phyloP scores from a whole-genome alignment of 352 stramenopile genomes.

The Pythium folliculosum region DNA sequence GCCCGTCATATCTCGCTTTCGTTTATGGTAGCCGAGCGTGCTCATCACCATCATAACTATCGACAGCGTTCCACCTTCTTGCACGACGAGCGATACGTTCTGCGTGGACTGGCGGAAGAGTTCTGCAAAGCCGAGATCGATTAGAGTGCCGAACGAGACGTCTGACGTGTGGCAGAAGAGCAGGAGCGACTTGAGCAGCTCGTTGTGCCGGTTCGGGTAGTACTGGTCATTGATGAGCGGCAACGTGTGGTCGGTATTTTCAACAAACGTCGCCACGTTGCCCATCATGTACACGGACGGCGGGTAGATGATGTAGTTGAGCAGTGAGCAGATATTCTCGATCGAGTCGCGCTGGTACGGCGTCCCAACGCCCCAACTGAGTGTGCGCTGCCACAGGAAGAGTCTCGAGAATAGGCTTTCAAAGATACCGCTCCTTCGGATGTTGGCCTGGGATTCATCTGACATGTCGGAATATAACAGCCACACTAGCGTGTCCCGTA shows the following conservation, averaged over 20 bases:
- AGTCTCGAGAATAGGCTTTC: slow-evolving; percentile 76
- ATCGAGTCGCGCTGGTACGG: slow-evolving; percentile 85
- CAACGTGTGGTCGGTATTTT: slow-evolving; percentile 80
- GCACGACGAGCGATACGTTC: slow-evolving; percentile 58
- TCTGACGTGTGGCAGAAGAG: slow-evolving; percentile 63
- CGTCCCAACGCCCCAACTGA: slow-evolving; percentile 83
- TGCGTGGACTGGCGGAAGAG: slow-evolving; percentile 70
- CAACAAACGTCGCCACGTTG: slow-evolving; percentile 80
- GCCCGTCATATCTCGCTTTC: slow-evolving; percentile 73
- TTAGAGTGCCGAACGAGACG: slow-evolving; percentile 72
- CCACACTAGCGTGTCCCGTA: slow-evolving; percentile 84
- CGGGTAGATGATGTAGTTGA: slow-evolving; percentile 88
- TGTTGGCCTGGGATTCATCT: slow-evolving; percentile 54
- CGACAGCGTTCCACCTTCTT: slow-evolving; percentile 80
- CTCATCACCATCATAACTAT: slow-evolving; percentile 89
- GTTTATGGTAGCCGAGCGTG: slow-evolving; percentile 83
- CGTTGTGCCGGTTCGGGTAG: slow-evolving; percentile 76
- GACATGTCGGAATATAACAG: slow-evolving; percentile 85
- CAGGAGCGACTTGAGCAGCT: slow-evolving; percentile 79
- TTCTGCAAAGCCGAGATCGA: slow-evolving; percentile 82
- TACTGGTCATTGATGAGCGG: slow-evolving; percentile 87
- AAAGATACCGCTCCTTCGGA: slow-evolving; percentile 73
- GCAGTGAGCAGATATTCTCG: slow-evolving; percentile 82
- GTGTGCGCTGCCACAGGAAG: slow-evolving; percentile 80
- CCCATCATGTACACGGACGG: slow-evolving; percentile 87